Evolutionary conservation across 108 stramenopile genomes (phyloP).

Genomic region (Seminavis robusta): DNA sequence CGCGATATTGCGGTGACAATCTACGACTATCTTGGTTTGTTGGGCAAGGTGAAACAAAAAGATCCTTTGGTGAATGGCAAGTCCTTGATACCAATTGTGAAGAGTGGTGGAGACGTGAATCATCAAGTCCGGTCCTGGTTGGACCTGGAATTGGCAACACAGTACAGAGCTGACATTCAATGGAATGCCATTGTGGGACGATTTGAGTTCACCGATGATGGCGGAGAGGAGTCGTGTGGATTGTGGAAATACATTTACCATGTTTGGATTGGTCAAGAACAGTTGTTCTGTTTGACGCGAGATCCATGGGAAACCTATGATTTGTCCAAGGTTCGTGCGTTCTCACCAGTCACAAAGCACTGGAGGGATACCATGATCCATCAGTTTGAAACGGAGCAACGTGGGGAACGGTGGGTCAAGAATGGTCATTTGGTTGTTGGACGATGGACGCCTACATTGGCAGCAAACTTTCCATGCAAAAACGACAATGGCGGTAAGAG

Average conservation of each 20-base stretch:
- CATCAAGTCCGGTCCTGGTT: slow-evolving; percentile 20
- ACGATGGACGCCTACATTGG: too few relatives aligned
- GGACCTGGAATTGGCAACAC: slow-evolving; percentile 25
- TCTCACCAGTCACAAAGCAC: not conserved
- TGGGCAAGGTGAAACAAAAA: slow-evolving; percentile 8
- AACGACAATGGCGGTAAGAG: too few relatives aligned
- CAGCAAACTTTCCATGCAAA: too few relatives aligned
- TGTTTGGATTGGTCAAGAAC: slow-evolving; percentile 20
- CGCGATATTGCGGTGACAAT: slow-evolving; percentile 36
- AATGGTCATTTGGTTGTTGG: slow-evolving; percentile 6
- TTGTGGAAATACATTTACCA: slow-evolving; percentile 37
- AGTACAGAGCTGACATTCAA: slow-evolving; percentile 14
- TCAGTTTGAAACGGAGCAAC: slow-evolving; percentile 31
- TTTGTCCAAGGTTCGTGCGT: slow-evolving; percentile 11
- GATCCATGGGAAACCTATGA: slow-evolving; percentile 29
- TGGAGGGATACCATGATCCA: slow-evolving; percentile 21
- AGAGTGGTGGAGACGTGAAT: too few relatives aligned
- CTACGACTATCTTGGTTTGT: slow-evolving; percentile 15
- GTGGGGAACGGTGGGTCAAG: slow-evolving; percentile 28
- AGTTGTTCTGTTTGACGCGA: slow-evolving; percentile 26
- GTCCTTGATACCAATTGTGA: slow-evolving; percentile 19
- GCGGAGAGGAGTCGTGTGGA: not conserved
- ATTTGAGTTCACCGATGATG: not conserved
- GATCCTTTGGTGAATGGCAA: slow-evolving; percentile 35
- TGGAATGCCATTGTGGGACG: slow-evolving; percentile 35